These are phyloP conservation scores for Talaromyces sp. DNA, from an alignment of 2,329 filamentous ascomycete species.

Conservation along the genomic window DNA sequence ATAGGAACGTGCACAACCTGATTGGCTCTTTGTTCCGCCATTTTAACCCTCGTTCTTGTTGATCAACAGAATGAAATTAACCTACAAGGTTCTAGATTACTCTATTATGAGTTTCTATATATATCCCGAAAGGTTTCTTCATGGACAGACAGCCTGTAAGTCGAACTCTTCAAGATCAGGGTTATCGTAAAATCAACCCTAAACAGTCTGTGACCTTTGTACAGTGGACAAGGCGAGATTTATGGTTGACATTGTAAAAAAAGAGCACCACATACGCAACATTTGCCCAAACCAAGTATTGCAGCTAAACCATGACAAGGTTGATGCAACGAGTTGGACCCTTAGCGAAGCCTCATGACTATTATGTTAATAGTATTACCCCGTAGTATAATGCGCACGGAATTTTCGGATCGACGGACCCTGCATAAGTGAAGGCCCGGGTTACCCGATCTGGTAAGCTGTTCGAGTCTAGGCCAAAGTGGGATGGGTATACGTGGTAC, in stretches of 20 bases:
- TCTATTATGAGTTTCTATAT: not conserved
- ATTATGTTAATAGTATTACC: too few relatives aligned
- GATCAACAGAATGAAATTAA: not conserved
- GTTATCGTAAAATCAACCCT: not conserved
- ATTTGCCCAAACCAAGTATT: too few relatives aligned
- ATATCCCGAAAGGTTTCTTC: not conserved
- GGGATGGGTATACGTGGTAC: not conserved
- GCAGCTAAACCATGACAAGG: not conserved
- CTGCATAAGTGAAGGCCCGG: too few relatives aligned
- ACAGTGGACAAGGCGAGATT: not conserved
- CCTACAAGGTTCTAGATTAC: not conserved
- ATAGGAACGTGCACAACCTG: not conserved
- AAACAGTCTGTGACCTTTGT: not conserved
- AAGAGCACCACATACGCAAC: too few relatives aligned
- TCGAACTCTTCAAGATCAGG: too few relatives aligned
- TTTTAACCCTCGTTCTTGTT: not conserved
- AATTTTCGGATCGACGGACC: not conserved
- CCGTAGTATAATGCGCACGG: too few relatives aligned
- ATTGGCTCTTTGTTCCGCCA: not conserved
- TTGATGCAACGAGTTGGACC: not conserved
- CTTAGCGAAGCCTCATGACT: too few relatives aligned
- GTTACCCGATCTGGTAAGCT: not conserved
- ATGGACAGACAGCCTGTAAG: not conserved
- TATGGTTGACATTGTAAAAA: not conserved
- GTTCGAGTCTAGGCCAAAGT: not conserved